Percentiles rank a stretch among this genome's conserved stretches.
Conservation (phyloP, 257 asterid species). For the Cordia subcordata region DNA sequence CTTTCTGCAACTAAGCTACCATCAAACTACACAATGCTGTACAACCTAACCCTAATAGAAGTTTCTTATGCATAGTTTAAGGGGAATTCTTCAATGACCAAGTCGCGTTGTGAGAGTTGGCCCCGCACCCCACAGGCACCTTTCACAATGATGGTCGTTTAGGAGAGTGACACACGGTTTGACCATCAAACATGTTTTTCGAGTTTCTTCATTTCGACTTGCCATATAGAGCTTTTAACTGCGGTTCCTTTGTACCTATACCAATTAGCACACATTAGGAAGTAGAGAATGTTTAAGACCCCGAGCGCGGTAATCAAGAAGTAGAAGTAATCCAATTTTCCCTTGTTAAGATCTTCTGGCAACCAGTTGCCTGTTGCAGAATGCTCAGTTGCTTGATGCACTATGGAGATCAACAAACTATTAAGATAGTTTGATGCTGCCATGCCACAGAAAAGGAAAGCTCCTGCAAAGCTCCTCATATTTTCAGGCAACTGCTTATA, state of each 20-base stretch:
- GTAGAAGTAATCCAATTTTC: constrained; percentile 27
- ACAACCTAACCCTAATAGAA: no score
- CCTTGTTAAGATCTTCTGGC: constrained; percentile 30
- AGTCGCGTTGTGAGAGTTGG: no score
- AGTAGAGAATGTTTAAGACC: constrained; percentile 14
- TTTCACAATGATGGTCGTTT: no score
- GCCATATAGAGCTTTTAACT: not conserved
- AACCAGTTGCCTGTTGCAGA: constrained; percentile 23
- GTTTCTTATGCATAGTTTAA: no score
- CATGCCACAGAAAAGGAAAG: constrained; percentile 22
- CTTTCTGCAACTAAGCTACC: no score
- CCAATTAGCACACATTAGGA: constrained; percentile 25
- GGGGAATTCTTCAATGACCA: no score
- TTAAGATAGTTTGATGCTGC: constrained; percentile 21
- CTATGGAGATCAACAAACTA: constrained; percentile 24
- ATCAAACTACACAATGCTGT: no score
- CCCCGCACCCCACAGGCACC: no score
- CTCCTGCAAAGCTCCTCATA: constrained; percentile 34
- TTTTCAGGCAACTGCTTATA: constrained; percentile 33
- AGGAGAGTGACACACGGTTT: no score
- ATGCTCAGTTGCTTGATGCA: constrained; percentile 15
- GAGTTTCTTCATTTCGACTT: not conserved
- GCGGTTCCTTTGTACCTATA: constrained; percentile 26
- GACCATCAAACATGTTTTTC: not conserved
- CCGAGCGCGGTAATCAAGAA: constrained; percentile 24